Evolutionary conservation across 129 eudicot genomes (phyloP).

Genomic region (Gnaphalium uliginosum): DNA sequence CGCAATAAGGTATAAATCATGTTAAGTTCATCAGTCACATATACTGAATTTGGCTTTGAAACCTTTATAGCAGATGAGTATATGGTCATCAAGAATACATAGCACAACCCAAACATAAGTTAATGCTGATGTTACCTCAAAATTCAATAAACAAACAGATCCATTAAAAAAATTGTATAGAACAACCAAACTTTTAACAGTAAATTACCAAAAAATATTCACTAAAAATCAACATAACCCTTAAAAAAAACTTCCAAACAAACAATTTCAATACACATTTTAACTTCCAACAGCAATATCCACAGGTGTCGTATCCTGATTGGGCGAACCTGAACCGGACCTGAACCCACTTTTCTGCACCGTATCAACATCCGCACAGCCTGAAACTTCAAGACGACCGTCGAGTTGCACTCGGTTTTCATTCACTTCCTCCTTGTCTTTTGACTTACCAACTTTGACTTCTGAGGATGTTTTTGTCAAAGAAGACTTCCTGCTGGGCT

Average conservation of each 20-base stretch:
- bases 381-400: conserved; percentile 25
- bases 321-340: conserved; percentile 18
- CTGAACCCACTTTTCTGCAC: conserved; percentile 22
- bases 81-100: neutral
- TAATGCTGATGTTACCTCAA: conserved; percentile 2
- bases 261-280: neutral
- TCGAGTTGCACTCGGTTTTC: conserved; percentile 21
- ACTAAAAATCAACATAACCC: neutral
- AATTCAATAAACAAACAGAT: conserved; percentile 20
- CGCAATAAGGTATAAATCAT: neutral
- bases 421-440: conserved; percentile 31
- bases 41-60: neutral
- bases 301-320: conserved; percentile 30
- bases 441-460: conserved; percentile 24
- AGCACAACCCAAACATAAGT: neutral
- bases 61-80: neutral
- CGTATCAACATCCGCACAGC: conserved; percentile 6
- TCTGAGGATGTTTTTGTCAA: conserved; percentile 35
- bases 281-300: conserved; percentile 49
- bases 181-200: conserved; percentile 12
- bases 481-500: conserved; percentile 49
- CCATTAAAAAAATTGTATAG: neutral
- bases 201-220: conserved; percentile 26
- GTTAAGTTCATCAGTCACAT: neutral
- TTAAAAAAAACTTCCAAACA: neutral